phyloP scores from a whole-genome alignment of 1,284 basidiomycete genomes.

The Irpex sp. region DNA sequence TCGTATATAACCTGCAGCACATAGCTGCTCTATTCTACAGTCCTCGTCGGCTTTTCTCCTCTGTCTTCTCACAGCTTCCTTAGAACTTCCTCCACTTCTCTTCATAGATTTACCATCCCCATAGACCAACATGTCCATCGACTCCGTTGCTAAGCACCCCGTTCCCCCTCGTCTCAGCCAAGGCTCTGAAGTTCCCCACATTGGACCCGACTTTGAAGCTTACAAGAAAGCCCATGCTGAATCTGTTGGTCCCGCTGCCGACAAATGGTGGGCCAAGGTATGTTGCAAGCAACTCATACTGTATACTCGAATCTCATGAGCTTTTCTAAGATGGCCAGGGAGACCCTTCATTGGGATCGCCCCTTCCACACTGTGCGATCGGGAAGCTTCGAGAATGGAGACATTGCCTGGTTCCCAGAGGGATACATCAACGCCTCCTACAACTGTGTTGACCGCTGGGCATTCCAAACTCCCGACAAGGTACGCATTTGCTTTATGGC shows the following conservation, averaged over 20 bases:
- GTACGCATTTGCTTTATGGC: conserved; percentile 31
- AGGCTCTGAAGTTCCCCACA: conserved; percentile 62
- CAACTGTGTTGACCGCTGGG: conserved; percentile 98
- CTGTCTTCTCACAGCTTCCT: not conserved
- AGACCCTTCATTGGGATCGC: conserved; percentile 86
- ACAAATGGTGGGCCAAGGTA: conserved; percentile 88
- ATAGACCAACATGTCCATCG: conserved; percentile 10
- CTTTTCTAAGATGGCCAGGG: conserved; percentile 62
- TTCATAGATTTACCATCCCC: not conserved
- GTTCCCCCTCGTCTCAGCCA: conserved; percentile 27
- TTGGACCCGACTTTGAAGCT: conserved; percentile 72
- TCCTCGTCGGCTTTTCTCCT: conserved; percentile 1
- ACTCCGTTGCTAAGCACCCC: conserved; percentile 8
- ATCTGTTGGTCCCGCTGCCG: conserved; percentile 72
- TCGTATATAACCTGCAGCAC: not conserved
- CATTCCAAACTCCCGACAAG: conserved; percentile 88
- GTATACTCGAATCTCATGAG: not conserved
- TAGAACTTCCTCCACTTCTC: not conserved
- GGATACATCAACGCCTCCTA: conserved; percentile 89
- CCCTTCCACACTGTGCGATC: conserved; percentile 88
- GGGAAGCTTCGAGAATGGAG: conserved; percentile 84
- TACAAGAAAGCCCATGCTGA: conserved; percentile 62
- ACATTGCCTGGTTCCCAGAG: conserved; percentile 95
- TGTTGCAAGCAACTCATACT: conserved; percentile 20
- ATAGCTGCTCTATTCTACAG: not conserved